phyloP scores from a whole-genome alignment of 2,329 filamentous ascomycete species.

The Fusarium newnesense region DNA sequence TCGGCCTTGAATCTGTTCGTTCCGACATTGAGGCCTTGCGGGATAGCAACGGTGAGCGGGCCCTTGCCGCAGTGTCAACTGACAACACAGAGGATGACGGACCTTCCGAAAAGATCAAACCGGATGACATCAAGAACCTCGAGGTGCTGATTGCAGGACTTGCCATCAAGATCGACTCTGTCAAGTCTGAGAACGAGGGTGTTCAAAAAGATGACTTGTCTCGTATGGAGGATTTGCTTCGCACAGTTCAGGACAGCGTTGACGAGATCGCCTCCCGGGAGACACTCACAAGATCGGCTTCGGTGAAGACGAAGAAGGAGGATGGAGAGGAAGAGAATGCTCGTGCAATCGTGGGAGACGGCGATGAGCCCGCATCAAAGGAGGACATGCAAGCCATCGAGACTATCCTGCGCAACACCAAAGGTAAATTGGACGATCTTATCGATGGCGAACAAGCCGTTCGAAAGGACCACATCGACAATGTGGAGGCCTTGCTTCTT shows the following conservation, averaged over 20 bases:
- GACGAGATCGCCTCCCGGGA: slow-evolving; percentile 55
- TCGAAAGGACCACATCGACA: slow-evolving; percentile 71
- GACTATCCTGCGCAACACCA: slow-evolving; percentile 88
- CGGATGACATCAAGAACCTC: slow-evolving; percentile 84
- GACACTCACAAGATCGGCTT: slow-evolving; percentile 27
- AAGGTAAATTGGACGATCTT: slow-evolving; percentile 83
- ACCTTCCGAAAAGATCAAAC: slow-evolving; percentile 65
- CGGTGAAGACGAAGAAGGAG: slow-evolving; percentile 32
- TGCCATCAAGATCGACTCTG: slow-evolving; percentile 79
- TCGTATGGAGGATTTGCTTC: slow-evolving; percentile 64
- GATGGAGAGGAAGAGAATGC: slow-evolving; percentile 28
- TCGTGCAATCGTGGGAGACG: slow-evolving; percentile 19
- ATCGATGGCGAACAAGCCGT: slow-evolving; percentile 79
- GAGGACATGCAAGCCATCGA: slow-evolving; percentile 93
- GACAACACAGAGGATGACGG: slow-evolving; percentile 41
- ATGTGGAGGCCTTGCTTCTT: slow-evolving; percentile 72
- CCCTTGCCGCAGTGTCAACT: slow-evolving; percentile 55
- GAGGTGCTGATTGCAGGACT: slow-evolving; percentile 86
- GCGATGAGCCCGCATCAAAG: slow-evolving; percentile 58
- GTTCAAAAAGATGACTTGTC: slow-evolving; percentile 64
- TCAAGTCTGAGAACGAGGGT: slow-evolving; percentile 48
- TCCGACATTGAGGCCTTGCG: slow-evolving; percentile 81
- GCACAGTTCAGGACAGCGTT: slow-evolving; percentile 59
- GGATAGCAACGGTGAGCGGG: slow-evolving; percentile 58
- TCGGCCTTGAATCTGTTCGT: slow-evolving; percentile 77